phyloP scores from a whole-genome alignment of 2,329 filamentous ascomycete genomes.

The Colletotrichum sp. region DNA sequence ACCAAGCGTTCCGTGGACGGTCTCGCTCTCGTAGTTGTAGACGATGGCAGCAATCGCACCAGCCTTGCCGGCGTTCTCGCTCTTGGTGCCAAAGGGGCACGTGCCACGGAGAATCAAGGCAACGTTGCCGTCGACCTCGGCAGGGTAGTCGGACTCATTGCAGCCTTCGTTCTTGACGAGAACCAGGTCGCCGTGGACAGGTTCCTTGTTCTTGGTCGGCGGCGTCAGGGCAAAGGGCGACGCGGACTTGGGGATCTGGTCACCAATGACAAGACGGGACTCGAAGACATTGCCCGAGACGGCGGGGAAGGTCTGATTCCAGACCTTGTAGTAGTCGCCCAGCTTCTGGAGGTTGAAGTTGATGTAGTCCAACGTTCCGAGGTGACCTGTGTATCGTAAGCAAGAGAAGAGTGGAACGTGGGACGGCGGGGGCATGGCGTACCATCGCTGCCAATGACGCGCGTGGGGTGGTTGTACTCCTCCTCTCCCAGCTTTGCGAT shows the following conservation, averaged over 20 bases:
- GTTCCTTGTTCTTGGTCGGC: constrained; percentile 63
- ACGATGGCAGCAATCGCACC: constrained; percentile 75
- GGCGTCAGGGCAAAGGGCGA: constrained; percentile 70
- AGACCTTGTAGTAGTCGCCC: constrained; percentile 65
- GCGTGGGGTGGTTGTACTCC: constrained; percentile 72
- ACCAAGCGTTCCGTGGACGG: constrained; percentile 72
- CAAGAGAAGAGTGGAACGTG: not conserved
- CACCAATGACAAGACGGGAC: constrained; percentile 61
- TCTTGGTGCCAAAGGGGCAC: constrained; percentile 77
- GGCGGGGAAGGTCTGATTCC: constrained; percentile 69
- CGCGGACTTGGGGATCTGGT: constrained; percentile 54
- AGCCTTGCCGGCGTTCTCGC: constrained; percentile 68
- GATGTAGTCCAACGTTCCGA: constrained; percentile 69
- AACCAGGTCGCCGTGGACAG: constrained; percentile 64
- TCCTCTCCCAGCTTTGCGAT: constrained; percentile 64
- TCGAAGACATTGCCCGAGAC: constrained; percentile 65
- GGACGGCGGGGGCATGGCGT: constrained; percentile 7
- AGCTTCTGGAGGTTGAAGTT: constrained; percentile 57
- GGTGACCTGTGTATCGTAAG: constrained; percentile 55
- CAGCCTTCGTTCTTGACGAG: constrained; percentile 70
- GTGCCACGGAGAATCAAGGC: constrained; percentile 73
- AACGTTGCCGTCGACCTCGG: constrained; percentile 64
- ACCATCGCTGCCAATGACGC: constrained; percentile 73
- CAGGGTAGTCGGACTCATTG: constrained; percentile 65
- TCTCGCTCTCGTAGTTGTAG: constrained; percentile 73